phyloP scores from a whole-genome alignment of 2,329 filamentous ascomycete genomes.

The Pseudomassariella vexata region DNA sequence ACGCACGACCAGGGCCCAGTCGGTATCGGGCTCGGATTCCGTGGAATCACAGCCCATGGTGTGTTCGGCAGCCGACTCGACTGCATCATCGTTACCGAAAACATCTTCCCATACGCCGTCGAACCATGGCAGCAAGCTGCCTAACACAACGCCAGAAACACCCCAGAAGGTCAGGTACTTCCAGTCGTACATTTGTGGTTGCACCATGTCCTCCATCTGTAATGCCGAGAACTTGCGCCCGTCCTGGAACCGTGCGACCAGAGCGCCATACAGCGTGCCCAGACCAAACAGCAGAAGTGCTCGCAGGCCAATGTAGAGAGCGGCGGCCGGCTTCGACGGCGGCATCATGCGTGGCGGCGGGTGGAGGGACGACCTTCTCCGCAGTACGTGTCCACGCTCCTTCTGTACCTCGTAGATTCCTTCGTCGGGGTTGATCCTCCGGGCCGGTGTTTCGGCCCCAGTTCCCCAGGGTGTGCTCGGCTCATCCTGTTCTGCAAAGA shows the following conservation, averaged over 20 bases:
- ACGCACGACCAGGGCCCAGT: slow-evolving; percentile 65
- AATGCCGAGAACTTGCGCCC: slow-evolving; percentile 59
- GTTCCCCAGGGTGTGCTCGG: slow-evolving; percentile 71
- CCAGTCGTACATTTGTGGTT: slow-evolving; percentile 42
- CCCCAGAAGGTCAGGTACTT: slow-evolving; percentile 79
- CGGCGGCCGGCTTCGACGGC: slow-evolving; percentile 19
- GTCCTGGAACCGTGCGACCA: slow-evolving; percentile 76
- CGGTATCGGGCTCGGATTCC: slow-evolving; percentile 35
- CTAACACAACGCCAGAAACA: slow-evolving; percentile 67
- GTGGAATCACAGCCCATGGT: slow-evolving; percentile 15
- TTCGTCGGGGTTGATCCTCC: slow-evolving; percentile 30
- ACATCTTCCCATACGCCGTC: slow-evolving; percentile 67
- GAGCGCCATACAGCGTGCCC: slow-evolving; percentile 74
- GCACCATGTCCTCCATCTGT: slow-evolving; percentile 42
- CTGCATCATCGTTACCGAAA: slow-evolving; percentile 26
- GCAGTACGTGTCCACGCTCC: slow-evolving; percentile 23
- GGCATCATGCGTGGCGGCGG: slow-evolving; percentile 20
- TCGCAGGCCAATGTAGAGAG: slow-evolving; percentile 51
- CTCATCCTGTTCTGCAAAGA: slow-evolving; percentile 46
- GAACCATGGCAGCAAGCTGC: slow-evolving; percentile 76
- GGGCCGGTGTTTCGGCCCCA: slow-evolving; percentile 63
- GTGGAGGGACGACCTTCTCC: slow-evolving; percentile 29
- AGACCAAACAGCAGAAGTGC: slow-evolving; percentile 66
- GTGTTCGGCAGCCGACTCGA: slow-evolving; percentile 12
- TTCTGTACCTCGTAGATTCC: slow-evolving; percentile 18